Evolutionary conservation across 106 monocot species (phyloP), one percentile per base, ranked within the genome.

Genomic region (Phalaenopsis aphrodite): DNA sequence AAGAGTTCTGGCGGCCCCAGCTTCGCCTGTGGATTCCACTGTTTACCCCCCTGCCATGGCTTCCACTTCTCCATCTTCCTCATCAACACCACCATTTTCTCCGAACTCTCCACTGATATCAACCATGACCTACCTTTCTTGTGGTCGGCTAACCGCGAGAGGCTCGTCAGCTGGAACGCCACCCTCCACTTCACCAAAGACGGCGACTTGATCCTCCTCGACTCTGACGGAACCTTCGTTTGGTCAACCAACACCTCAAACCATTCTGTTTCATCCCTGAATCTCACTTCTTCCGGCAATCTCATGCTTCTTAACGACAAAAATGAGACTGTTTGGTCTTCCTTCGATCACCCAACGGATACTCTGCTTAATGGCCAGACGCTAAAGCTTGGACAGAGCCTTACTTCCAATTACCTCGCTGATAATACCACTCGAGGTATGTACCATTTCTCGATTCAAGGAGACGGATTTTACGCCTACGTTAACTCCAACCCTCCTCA

Each of bases 191-290:
- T 95, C 46, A 74, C 76, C 38, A 1, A 68, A 45, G 85, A 85
- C 24, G 94, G 90, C 16, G 79, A 90, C 72, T 66, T 95, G 55
- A 42, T 95, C 24, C 84, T 95, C 30, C 76, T 66, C 3, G 90
- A 92, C 52, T 38, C 68, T 0, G 82, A 87, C 37, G 85, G 85
- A 39, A 65, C 72, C 2, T 1, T 24, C 0, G 87, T 85, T 0
- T 95, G 94, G 94, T 90, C 92, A 5, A 82, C 90, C 0, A 77
- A 77, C 49, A 92, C 91, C 15, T 52, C 87, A 10, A 81, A 79
- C 45, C 83, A 41, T 15, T 77, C 84, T 3, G 85, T 92, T 17
- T 49, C 49, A 11, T 78, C 78, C 14, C 74, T 94, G 78, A 88
- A 77, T 39, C 71, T 91, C 61, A 79, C 79, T 1, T 82, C 82